A percentile compares a stretch with the other conserved stretches of the same genome.
Evolutionary conservation across 345 rosid genomes (phyloP).

Genomic region (Populus ilicifolia): DNA sequence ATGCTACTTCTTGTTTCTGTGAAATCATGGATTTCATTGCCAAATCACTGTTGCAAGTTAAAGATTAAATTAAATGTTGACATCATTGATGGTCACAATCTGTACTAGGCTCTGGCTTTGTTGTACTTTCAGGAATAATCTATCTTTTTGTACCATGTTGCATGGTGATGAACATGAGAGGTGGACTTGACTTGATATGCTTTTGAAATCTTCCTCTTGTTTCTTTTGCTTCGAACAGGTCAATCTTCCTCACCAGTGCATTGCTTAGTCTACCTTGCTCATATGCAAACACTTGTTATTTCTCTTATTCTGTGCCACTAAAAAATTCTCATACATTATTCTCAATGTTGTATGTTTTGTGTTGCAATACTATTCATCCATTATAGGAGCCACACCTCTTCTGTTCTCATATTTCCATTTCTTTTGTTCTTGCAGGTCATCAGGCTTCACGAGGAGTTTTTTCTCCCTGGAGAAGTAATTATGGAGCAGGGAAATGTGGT

Average conservation of each 20-base stretch:
- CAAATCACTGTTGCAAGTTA: background rate
- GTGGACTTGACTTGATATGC: background rate
- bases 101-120: background rate
- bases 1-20: background rate
- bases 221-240: background rate
- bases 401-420: background rate
- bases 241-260: background rate
- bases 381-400: background rate
- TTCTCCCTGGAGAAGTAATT: constrained; percentile 93
- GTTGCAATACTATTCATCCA: background rate
- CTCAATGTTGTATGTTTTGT: background rate
- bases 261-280: background rate
- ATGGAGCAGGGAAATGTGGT: constrained; percentile 85
- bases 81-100: background rate
- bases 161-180: background rate
- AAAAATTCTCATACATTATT: background rate
- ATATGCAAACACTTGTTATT: background rate
- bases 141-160: background rate
- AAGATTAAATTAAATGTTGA: background rate
- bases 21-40: background rate
- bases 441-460: constrained; percentile 91
- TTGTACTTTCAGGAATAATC: background rate
- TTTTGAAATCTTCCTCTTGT: background rate
- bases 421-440: constrained; percentile 43
- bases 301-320: no score